Evolutionary conservation across 2,329 filamentous ascomycete genomes (phyloP).

Genomic region (Akanthomyces lecanii): DNA sequence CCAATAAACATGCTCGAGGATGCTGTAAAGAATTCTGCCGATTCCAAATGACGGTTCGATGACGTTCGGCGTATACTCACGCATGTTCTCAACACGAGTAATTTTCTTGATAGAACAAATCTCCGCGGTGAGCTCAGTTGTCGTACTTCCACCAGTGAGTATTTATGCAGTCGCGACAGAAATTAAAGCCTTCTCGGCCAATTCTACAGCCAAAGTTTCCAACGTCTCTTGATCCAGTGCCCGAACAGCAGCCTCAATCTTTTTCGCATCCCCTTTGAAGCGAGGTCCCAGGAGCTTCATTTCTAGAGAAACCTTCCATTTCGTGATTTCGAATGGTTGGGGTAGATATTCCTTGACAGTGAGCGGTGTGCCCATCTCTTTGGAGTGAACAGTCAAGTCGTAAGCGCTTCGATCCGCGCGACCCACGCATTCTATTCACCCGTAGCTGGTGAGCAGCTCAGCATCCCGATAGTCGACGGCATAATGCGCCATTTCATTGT

Average conservation of each 20-base stretch:
- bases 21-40: slow-evolving; percentile 39
- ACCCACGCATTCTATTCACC: slow-evolving; percentile 68
- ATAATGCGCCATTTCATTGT: slow-evolving; percentile 69
- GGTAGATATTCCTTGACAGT: slow-evolving; percentile 56
- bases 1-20: slow-evolving; percentile 88
- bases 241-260: slow-evolving; percentile 59
- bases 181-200: slow-evolving; percentile 17
- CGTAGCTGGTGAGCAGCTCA: slow-evolving; percentile 62
- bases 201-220: slow-evolving; percentile 45
- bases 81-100: slow-evolving; percentile 64
- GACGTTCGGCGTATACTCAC: slow-evolving; percentile 85
- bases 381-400: slow-evolving; percentile 61
- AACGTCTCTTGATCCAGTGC: slow-evolving; percentile 56
- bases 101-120: slow-evolving; percentile 20
- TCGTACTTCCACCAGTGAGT: slow-evolving; percentile 18
- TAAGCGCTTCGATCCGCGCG: slow-evolving; percentile 66
- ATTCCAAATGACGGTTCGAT: slow-evolving; percentile 95
- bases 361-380: slow-evolving; percentile 59
- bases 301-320: slow-evolving; percentile 59
- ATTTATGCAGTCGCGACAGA: slow-evolving; percentile 12
- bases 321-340: slow-evolving; percentile 57
- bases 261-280: slow-evolving; percentile 64
- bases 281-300: slow-evolving; percentile 66
- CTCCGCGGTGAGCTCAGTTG: slow-evolving; percentile 13
- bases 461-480: slow-evolving; percentile 69